phyloP scores from a whole-genome alignment of 2,329 filamentous ascomycete species.

The Nannizziopsis barbatae region DNA sequence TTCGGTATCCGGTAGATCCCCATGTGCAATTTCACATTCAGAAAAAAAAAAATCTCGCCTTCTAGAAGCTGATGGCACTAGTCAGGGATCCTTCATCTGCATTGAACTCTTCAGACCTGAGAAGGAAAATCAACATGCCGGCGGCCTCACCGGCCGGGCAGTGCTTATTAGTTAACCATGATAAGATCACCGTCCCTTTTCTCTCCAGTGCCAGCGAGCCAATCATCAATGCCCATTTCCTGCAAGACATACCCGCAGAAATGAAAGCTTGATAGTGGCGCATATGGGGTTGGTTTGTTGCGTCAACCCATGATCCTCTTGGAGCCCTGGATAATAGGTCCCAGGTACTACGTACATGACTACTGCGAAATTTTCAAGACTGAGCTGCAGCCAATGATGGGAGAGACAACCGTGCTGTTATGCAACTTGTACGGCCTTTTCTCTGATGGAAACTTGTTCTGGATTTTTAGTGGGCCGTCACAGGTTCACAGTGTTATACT shows the following conservation, averaged over 20 bases:
- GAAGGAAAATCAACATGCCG: neutral
- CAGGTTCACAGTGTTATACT: conserved; percentile 3
- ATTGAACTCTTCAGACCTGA: neutral
- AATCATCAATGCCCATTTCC: conserved; percentile 3
- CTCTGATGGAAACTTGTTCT: neutral
- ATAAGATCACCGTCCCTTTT: neutral
- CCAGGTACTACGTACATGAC: too few relatives aligned
- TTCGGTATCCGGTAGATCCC: conserved; percentile 8
- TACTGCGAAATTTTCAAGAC: too few relatives aligned
- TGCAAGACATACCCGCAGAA: neutral
- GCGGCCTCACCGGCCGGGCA: too few relatives aligned
- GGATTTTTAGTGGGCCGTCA: neutral
- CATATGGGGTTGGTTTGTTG: conserved; percentile 1
- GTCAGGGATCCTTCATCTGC: neutral
- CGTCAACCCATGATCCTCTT: neutral
- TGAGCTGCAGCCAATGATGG: neutral
- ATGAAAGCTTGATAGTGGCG: neutral
- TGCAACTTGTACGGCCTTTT: neutral
- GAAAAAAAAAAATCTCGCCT: conserved; percentile 6
- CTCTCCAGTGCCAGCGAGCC: neutral
- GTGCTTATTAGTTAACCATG: neutral
- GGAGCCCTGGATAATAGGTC: neutral
- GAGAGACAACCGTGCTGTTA: neutral
- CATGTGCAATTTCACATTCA: conserved; percentile 10
- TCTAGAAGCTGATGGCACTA: conserved; percentile 9